phyloP scores from a whole-genome alignment of 2,329 filamentous ascomycete genomes.

The Ilyonectria destructans region DNA sequence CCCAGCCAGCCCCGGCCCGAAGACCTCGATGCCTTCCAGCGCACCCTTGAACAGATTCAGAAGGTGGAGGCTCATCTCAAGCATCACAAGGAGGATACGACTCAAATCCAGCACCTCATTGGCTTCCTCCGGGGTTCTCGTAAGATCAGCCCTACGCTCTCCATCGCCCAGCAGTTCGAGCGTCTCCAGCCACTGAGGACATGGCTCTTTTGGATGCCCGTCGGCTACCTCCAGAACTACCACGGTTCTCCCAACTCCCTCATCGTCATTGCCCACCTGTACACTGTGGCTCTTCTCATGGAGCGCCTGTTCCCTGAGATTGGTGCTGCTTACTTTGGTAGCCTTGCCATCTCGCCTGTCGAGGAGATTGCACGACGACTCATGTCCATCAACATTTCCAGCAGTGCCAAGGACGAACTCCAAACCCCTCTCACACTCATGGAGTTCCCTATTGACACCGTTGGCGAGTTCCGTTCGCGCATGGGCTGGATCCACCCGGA shows the following conservation, averaged over 20 bases:
- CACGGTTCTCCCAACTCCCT: constrained; percentile 84
- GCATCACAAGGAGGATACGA: constrained; percentile 79
- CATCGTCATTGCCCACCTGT: constrained; percentile 91
- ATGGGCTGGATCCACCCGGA: constrained; percentile 78
- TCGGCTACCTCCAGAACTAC: constrained; percentile 84
- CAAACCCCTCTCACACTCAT: constrained; percentile 78
- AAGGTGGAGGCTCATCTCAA: constrained; percentile 79
- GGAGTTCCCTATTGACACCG: constrained; percentile 80
- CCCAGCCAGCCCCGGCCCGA: constrained; percentile 78
- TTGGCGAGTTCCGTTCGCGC: constrained; percentile 78
- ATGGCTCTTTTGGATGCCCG: constrained; percentile 97
- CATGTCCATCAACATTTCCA: constrained; percentile 76
- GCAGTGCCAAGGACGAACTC: constrained; percentile 70
- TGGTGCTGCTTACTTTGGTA: constrained; percentile 89
- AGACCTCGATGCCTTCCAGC: constrained; percentile 78
- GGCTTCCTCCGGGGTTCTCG: constrained; percentile 82
- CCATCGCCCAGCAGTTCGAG: constrained; percentile 89
- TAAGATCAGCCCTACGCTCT: constrained; percentile 78
- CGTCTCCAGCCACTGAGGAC: constrained; percentile 89
- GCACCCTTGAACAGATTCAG: constrained; percentile 77
- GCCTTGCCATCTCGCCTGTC: constrained; percentile 84
- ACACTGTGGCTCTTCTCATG: constrained; percentile 88
- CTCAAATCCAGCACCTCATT: constrained; percentile 78
- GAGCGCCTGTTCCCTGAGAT: constrained; percentile 95
- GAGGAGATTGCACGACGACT: constrained; percentile 89